Conservation (phyloP, 345 rosid genomes). For the Populus ilicifolia region DNA sequence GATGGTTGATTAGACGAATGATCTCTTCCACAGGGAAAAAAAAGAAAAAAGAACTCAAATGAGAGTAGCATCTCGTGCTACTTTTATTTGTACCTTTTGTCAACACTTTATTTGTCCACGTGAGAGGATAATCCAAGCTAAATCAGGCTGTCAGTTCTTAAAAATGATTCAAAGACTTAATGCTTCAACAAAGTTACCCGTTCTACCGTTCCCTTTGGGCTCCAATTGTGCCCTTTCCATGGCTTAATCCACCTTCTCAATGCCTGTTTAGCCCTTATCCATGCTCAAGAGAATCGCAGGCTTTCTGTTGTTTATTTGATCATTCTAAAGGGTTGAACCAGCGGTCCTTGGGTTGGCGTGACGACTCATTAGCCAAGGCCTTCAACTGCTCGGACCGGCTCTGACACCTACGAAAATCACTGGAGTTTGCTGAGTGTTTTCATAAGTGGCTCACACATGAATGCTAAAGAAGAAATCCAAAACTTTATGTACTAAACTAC, state of each 20-base stretch:
- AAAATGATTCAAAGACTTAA: no score
- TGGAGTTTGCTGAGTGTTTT: neutral
- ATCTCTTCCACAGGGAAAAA: neutral
- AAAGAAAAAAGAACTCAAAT: neutral
- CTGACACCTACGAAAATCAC: no score
- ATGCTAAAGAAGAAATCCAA: neutral
- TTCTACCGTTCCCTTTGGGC: neutral
- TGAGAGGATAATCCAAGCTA: neutral
- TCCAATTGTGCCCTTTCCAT: neutral
- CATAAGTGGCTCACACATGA: neutral
- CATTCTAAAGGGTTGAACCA: neutral
- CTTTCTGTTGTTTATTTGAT: neutral
- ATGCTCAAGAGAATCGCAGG: conserved; percentile 14
- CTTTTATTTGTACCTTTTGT: neutral
- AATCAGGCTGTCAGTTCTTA: neutral
- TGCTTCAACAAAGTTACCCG: neutral
- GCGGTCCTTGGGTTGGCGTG: no score
- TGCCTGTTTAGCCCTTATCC: conserved; percentile 5
- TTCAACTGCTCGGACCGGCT: no score
- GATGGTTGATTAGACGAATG: neutral
- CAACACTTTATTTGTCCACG: neutral
- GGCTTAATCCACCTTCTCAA: neutral
- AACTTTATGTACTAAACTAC: neutral
- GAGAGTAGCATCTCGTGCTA: neutral
- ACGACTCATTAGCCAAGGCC: no score